A percentile compares a stretch with the other conserved stretches of the same genome.
Conservation (phyloP, 192 early-diverging fungal genomes). For the Podila verticillata region DNA sequence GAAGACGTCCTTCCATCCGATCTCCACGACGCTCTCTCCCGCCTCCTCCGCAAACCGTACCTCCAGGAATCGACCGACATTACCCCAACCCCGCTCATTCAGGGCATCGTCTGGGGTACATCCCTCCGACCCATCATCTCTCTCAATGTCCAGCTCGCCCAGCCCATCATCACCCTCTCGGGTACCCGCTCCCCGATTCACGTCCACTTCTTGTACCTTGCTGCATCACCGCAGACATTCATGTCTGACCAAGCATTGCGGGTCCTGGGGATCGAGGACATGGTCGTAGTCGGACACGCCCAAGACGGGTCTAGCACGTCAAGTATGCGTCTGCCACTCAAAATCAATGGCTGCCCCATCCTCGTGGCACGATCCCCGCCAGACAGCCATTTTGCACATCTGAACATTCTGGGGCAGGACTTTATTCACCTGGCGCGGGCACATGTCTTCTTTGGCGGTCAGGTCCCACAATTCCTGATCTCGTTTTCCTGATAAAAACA, state of each 20-base stretch:
- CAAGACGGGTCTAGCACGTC: neutral
- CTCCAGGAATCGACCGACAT: neutral
- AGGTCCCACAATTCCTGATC: constrained; percentile 32
- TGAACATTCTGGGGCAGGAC: constrained; percentile 46
- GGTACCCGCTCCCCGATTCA: constrained; percentile 14
- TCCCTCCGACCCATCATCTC: constrained; percentile 21
- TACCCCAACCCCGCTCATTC: neutral
- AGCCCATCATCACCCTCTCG: constrained; percentile 17
- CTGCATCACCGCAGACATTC: constrained; percentile 23
- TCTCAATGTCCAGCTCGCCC: constrained; percentile 23
- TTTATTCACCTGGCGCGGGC: constrained; percentile 27
- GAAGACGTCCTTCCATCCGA: constrained; percentile 33
- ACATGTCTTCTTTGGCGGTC: constrained; percentile 30
- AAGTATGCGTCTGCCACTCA: constrained; percentile 16
- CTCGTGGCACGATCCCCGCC: constrained; percentile 25
- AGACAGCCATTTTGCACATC: constrained; percentile 32
- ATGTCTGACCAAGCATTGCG: constrained; percentile 16
- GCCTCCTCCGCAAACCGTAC: constrained; percentile 13
- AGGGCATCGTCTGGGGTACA: constrained; percentile 14
- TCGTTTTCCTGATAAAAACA: constrained; percentile 14
- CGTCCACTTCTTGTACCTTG: constrained; percentile 26
- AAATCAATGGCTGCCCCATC: constrained; percentile 24
- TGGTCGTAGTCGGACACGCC: constrained; percentile 11
- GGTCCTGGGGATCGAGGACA: constrained; percentile 26
- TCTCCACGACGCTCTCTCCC: constrained; percentile 23